Base-by-base conservation (phyloP, 208 protist species). In the Angomonas deanei region DNA sequence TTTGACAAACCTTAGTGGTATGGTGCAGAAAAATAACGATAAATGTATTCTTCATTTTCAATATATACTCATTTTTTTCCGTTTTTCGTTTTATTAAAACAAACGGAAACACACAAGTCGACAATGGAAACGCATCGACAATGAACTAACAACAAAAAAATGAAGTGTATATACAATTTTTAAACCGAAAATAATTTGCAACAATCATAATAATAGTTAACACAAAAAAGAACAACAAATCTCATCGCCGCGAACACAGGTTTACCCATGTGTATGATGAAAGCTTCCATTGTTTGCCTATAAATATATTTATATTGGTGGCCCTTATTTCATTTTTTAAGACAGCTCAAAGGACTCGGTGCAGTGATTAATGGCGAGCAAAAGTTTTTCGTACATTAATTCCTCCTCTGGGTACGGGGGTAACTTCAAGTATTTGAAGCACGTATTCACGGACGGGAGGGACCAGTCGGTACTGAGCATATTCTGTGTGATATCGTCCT, bases 361-460 rank as follows among this genome's bases (percentile, higher is more conserved):
- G 2, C 70, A 69, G 30, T 93, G 78, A 15, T 70, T 88, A 55
- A 96, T 96, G 65, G 80, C 84, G 17, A 92, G 53, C n/a, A 77
- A 30, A 58, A 96, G 71, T 63, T 96, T 96, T 49, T 67, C 77
- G 64, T 89, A 82, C 65, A 96, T 87, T 24, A 94, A 53, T 1
- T 94, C 88, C 64, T 90, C 84, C 1, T 60, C 86, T 0, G 88
- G 86, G 64, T 96, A 96, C 10, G 88, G 88, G 0, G 91, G 91
- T 8, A 96, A 68, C 57, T 96, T 96, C 27, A 96, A 66, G 66
- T 96, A 96, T 23, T 84, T 76, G 58, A 96, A 96, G 65, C 91
- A 96, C 28, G 91, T 96, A 68, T 96, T 96, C 23, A 94, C 88
- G 4, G 88, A 94, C 11, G 91, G 91, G 36, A 96, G 63, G 0